Conservation (phyloP, 805 yeast genomes). For the Candida dendrica region DNA sequence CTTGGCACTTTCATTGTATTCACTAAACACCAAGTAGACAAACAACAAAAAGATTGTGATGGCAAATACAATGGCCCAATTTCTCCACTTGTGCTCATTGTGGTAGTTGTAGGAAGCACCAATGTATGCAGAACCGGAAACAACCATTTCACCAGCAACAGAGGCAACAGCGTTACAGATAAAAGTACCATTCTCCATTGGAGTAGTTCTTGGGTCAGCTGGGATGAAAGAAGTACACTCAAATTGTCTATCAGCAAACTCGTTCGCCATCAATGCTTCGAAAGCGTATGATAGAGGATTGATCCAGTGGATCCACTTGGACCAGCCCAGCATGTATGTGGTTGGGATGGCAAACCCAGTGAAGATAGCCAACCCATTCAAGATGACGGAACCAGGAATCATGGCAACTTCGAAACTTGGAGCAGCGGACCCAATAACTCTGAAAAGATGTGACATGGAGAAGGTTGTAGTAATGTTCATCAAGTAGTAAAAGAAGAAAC, state of each 20-base stretch:
- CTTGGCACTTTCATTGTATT: constrained; percentile 51
- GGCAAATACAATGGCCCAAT: constrained; percentile 54
- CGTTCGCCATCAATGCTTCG: constrained; percentile 52
- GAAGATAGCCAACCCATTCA: constrained; percentile 41
- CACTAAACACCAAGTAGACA: constrained; percentile 48
- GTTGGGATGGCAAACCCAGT: constrained; percentile 56
- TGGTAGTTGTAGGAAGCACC: constrained; percentile 35
- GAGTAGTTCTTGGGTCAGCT: constrained; percentile 18
- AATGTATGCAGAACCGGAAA: constrained; percentile 47
- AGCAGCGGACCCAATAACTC: constrained; percentile 44
- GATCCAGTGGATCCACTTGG: constrained; percentile 56
- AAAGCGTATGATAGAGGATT: constrained; percentile 53
- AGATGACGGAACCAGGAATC: constrained; percentile 48
- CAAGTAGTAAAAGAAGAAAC: constrained; percentile 45
- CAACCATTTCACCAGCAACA: constrained; percentile 38
- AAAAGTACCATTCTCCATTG: constrained; percentile 22
- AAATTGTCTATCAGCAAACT: constrained; percentile 40
- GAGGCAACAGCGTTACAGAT: constrained; percentile 56
- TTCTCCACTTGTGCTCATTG: constrained; percentile 51
- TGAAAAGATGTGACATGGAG: constrained; percentile 47
- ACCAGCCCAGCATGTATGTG: constrained; percentile 54
- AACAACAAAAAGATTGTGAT: constrained; percentile 47
- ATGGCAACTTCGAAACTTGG: constrained; percentile 44
- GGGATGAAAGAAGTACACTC: constrained; percentile 45
- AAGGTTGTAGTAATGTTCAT: constrained; percentile 37